Percentiles rank a stretch among this genome's conserved stretches.
Evolutionary conservation across 768 basidiomycete species (phyloP).

Genomic region (Agaricus subrufescens): DNA sequence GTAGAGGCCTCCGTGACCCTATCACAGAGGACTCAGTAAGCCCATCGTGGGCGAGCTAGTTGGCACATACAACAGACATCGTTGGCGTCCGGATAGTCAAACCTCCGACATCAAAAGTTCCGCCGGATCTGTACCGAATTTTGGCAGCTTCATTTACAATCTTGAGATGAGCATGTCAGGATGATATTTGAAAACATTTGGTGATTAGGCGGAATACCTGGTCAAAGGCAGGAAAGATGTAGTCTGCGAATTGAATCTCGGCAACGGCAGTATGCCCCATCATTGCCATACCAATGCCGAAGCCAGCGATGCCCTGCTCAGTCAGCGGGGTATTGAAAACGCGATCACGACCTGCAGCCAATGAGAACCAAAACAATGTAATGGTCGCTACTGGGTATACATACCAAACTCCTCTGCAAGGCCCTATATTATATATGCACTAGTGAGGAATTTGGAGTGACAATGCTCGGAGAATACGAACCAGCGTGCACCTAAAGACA

Average conservation of each 20-base stretch:
- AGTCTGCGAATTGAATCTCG: conserved; percentile 89
- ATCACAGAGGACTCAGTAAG: not conserved
- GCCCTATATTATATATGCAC: conserved; percentile 43
- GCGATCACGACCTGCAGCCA: conserved; percentile 67
- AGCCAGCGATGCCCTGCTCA: conserved; percentile 92
- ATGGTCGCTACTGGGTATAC: conserved; percentile 16
- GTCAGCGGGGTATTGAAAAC: conserved; percentile 95
- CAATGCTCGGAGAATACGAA: conserved; percentile 24
- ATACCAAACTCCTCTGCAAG: conserved; percentile 89
- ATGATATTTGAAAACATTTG: not conserved
- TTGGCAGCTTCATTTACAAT: conserved; percentile 96
- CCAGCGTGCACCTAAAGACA: conserved; percentile 93
- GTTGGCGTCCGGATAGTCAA: conserved; percentile 82
- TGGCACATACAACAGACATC: conserved; percentile 70
- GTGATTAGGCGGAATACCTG: conserved; percentile 45
- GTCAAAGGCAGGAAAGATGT: conserved; percentile 93
- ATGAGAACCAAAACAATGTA: conserved; percentile 3
- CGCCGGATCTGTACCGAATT: conserved; percentile 85
- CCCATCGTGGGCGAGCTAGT: conserved; percentile 14
- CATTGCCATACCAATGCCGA: conserved; percentile 85
- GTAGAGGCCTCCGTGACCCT: conserved; percentile 86
- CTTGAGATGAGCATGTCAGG: conserved; percentile 28
- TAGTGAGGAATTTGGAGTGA: conserved; percentile 2
- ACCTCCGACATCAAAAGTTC: conserved; percentile 75
- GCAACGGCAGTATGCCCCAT: conserved; percentile 96